phyloP scores from a whole-genome alignment of 805 yeast species.

The Monosporozyma solicola region DNA sequence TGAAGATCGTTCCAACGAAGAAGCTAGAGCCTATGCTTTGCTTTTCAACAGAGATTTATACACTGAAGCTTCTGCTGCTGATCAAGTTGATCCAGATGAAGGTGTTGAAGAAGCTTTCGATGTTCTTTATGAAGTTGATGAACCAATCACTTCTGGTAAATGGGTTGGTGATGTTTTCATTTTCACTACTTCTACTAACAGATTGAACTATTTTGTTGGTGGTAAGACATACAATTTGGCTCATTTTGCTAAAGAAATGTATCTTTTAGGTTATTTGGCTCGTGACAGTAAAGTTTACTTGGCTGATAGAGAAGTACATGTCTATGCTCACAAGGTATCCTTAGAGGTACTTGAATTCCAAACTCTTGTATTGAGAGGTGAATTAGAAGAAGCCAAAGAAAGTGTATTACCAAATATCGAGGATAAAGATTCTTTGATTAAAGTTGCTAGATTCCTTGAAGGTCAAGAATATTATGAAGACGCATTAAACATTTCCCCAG shows the following conservation, averaged over 20 bases:
- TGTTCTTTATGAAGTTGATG: constrained; percentile 73
- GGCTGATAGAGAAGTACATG: constrained; percentile 82
- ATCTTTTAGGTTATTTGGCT: constrained; percentile 80
- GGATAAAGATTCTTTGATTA: constrained; percentile 52
- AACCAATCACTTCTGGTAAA: constrained; percentile 75
- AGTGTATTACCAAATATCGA: constrained; percentile 50
- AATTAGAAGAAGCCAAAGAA: constrained; percentile 70
- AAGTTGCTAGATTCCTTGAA: constrained; percentile 87
- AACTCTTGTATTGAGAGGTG: constrained; percentile 91
- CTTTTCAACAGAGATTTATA: constrained; percentile 62
- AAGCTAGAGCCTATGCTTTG: constrained; percentile 60
- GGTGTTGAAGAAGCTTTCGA: constrained; percentile 86
- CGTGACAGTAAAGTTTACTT: constrained; percentile 85
- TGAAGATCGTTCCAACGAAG: constrained; percentile 18
- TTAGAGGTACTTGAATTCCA: constrained; percentile 88
- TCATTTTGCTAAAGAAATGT: constrained; percentile 84
- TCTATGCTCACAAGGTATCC: constrained; percentile 72
- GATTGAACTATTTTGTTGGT: constrained; percentile 91
- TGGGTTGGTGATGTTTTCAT: constrained; percentile 98
- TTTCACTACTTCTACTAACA: constrained; percentile 76
- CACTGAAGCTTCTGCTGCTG: constrained; percentile 50
- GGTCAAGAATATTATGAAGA: constrained; percentile 81
- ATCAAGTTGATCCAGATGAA: constrained; percentile 62
- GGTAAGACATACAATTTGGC: constrained; percentile 86
- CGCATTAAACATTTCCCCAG: constrained; percentile 76